A percentile compares a stretch with the other conserved stretches of the same genome.
Evolutionary conservation across 2,329 filamentous ascomycete species (phyloP).

Genomic region (Geosmithia putterillii): DNA sequence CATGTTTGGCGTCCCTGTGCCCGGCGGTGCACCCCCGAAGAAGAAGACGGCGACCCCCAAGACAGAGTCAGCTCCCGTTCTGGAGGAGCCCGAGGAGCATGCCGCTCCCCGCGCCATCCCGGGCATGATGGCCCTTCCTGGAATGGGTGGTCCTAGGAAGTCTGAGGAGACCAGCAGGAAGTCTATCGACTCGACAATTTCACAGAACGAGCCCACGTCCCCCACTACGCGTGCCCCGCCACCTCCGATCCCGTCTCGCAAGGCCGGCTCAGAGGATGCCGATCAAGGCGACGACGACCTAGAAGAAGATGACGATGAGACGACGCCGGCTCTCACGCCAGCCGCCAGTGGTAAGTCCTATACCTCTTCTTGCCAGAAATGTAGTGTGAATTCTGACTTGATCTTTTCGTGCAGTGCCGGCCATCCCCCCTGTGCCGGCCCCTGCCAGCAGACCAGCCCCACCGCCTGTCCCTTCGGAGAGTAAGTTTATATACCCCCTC

Average conservation of each 20-base stretch:
- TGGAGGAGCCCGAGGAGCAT: constrained; percentile 25
- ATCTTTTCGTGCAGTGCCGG: neutral
- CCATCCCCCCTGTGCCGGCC: constrained; percentile 30
- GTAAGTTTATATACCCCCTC: constrained; percentile 34
- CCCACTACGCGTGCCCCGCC: constrained; percentile 13
- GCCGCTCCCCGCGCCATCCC: constrained; percentile 42
- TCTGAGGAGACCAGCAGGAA: constrained; percentile 18
- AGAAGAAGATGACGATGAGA: constrained; percentile 18
- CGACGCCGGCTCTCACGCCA: constrained; percentile 18
- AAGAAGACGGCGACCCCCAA: constrained; percentile 38
- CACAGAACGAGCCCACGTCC: neutral
- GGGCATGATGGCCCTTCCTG: constrained; percentile 55
- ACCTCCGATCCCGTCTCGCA: constrained; percentile 15
- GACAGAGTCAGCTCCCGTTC: constrained; percentile 25
- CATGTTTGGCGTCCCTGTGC: constrained; percentile 72
- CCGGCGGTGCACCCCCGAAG: constrained; percentile 35
- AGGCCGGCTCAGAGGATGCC: neutral
- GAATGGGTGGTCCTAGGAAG: constrained; percentile 50
- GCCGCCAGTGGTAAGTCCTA: constrained; percentile 11
- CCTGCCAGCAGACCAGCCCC: constrained; percentile 40
- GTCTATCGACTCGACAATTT: neutral
- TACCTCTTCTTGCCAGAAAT: neutral
- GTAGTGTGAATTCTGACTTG: neutral
- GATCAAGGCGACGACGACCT: constrained; percentile 18
- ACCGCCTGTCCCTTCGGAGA: constrained; percentile 45